Base-by-base conservation (phyloP, 1,284 basidiomycete species). In the Leccinum angustisporum region DNA sequence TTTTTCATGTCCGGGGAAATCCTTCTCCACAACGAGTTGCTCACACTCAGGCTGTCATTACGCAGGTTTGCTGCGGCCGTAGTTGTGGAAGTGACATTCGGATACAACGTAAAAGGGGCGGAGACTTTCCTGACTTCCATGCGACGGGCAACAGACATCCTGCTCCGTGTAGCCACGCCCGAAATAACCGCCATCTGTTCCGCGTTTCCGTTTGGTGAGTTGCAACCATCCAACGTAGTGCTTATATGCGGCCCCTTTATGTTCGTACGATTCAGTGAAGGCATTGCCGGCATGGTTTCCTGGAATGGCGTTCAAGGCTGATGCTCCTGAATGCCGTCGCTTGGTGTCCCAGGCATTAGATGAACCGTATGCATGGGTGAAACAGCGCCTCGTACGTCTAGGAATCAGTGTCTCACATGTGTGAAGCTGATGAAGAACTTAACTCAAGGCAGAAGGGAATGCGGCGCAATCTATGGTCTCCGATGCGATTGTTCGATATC, bases 1-100 rank as follows among this genome's bases (percentile, higher is more conserved):
- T 60, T 14, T 25, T 34, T 4, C 4, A 7, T 4, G 55, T 48
- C 10, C n/a, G 6, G 63, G 68, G 21, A 60, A 64, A 14, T 7
- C 13, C 11, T 25, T 14, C 21, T 25, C 13, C 21, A 25, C 6
- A 11, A 10, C 14, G 14, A 14, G 14, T 10, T 36, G 13, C 14
- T 36, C 36, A 36, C 36, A 16, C 4, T 43, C n/a, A 14, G 9
- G 46, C 0, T 4, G 21, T 13, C 21, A 13, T 50, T 7, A 21
- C 2, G 21, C 11, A 50, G 18, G 46, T 43, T 18, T 43, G n/a
- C 40, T 43, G 40, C 40, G 13, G 46, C 46, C 21, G 18, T 50
- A 21, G 46, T 50, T 13, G 13, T 50, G 21, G 46, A 50, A 21
- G 46, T 50, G 10, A 50, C 21, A 14, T 50, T 25, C 21, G 46